phyloP scores from a whole-genome alignment of 2,329 filamentous ascomycete genomes.

The Fonsecaea multimorphosa region DNA sequence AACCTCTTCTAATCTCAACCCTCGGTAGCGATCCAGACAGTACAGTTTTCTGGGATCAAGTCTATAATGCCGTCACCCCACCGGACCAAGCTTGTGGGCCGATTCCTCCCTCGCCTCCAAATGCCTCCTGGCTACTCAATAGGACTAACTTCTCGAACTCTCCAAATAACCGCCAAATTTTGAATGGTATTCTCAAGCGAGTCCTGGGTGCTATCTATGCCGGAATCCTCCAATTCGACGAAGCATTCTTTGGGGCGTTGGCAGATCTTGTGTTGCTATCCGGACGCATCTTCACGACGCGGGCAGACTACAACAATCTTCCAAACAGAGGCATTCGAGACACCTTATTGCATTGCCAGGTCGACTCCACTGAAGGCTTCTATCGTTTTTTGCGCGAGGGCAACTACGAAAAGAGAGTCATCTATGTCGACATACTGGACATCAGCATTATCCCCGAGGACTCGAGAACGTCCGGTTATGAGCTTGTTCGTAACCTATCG shows the following conservation, averaged over 20 bases:
- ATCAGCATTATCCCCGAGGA: background rate
- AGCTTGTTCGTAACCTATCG: background rate
- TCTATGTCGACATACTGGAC: background rate
- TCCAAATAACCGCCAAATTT: too few relatives aligned
- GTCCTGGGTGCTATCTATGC: too few relatives aligned
- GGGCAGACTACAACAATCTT: background rate
- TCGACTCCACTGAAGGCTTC: background rate
- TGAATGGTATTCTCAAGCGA: too few relatives aligned
- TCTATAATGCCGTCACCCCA: background rate
- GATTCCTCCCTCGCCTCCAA: background rate
- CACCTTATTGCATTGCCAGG: background rate
- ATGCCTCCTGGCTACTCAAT: background rate
- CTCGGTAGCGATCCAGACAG: background rate
- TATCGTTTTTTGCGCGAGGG: background rate
- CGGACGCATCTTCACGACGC: too few relatives aligned
- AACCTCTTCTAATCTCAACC: background rate
- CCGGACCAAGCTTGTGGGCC: too few relatives aligned
- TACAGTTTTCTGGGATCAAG: background rate
- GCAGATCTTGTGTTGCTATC: too few relatives aligned
- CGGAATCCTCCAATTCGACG: too few relatives aligned
- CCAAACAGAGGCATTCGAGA: background rate
- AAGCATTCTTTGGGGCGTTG: too few relatives aligned
- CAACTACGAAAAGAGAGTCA: background rate
- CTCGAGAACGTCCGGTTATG: background rate
- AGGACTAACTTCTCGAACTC: background rate